Base-by-base conservation (phyloP, 129 eudicot genomes). In the Rutidosis leptorrhynchoides region DNA sequence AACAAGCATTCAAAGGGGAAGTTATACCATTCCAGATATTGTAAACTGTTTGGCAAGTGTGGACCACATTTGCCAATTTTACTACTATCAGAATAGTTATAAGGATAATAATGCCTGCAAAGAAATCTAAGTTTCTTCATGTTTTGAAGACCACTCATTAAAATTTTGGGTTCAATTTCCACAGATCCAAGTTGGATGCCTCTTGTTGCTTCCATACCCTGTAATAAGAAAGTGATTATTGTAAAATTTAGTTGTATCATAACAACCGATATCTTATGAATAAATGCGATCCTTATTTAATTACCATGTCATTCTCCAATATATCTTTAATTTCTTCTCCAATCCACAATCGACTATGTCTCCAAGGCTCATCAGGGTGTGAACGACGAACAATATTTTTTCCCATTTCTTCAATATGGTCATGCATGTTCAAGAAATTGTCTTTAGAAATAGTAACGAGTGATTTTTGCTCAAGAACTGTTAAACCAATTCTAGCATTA, bases 131-230 rank as follows among this genome's bases (percentile, higher is more conserved):
- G 58, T 52, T 7, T 8, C 58, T n/a, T 52, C 58, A 52, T 20
- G 21, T 15, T 46, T 46, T 7, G 1, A 15, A 46, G 53, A 46
- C 53, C 16, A 15, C 20, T 46, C 20, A 46, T 46, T 1, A 19
- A 20, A 0, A 5, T 52, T 7, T 20, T 5, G 0, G 8, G 26
- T 7, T 19, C 11, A 2, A 0, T 0, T 17, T 4, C 23, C 26
- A 0, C 0, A 3, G 2, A 7, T 3, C 0, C 0, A 1, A n/a
- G 9, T 6, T 21, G 7, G 7, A 20, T 52, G 21, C 58, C 20
- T 19, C 26, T 52, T 52, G 58, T 52, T 52, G 58, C 58, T 52
- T 52, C 25, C 0, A 26, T 52, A 21, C 58, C 58, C 58, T 52
- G 14, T 52, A 17, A n/a, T n/a, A 16, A 17, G 6, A 16, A 16